Base-by-base conservation (phyloP, 768 basidiomycete genomes). In the Arthromyces matolae region DNA sequence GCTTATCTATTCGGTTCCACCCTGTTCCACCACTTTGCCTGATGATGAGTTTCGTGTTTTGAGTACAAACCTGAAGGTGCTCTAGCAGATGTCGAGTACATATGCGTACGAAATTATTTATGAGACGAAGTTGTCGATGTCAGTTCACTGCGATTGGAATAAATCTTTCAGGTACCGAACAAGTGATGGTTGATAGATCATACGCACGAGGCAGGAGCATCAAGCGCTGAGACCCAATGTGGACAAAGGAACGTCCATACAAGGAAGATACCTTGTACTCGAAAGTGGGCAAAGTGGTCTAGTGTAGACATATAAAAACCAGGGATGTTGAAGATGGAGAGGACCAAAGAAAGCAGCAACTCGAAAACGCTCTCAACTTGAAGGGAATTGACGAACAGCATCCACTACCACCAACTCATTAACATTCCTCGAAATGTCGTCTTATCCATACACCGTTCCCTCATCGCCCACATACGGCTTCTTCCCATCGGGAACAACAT, bases 391-490 rank as follows among this genome's bases (percentile, higher is more conserved):
- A 29, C 46, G 43, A 28, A 16, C 19, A 3, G 14, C 44, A 39
- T 40, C 39, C 42, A 47, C 32, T 43, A 29, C 32, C 10, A 22
- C 24, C 27, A 45, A 20, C 48, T n/a, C 45, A 12, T 45, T 38
- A 43, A 49, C 31, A 46, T 51, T 44, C 56, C 58, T 34, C 57
- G 64, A 60, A 53, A 77, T 79, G 77, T 73, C 81, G 57, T 74
- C 71, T 14, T 73, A 69, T 63, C 56, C 60, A 45, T 73, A 70
- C 66, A 60, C 67, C 32, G 57, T 70, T 23, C 76, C 80, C 47
- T 59, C 77, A 24, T 81, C 82, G 2, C 80, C 81, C 48, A 73
- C 73, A 4, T 80, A 66, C 56, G 79, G 78, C 49, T 74, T 82
- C 67, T 83, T 84, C 70, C 82, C 82, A 27, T 63, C 71, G 13